Conservation (phyloP, 2,329 filamentous ascomycete species). For the Penicillium brasilianum region DNA sequence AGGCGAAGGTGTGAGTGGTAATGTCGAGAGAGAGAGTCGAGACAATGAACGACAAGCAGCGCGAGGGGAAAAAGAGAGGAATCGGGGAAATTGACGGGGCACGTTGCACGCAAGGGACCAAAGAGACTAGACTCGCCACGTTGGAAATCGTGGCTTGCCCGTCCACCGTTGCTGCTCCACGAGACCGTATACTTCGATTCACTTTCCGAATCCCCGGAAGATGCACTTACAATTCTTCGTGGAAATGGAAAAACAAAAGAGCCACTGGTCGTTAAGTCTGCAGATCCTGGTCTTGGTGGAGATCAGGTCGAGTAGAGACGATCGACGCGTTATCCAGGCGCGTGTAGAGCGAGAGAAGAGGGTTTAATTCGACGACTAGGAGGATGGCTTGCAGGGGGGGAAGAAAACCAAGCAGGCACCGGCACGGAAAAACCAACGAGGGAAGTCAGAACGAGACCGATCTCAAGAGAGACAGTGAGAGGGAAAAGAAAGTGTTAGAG, state of each 20-base stretch:
- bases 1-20: no score
- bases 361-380: conserved; percentile 14
- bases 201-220: no score
- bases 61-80: conserved; percentile 6
- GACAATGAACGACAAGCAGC: conserved; percentile 12
- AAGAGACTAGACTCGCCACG: conserved; percentile 24
- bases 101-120: conserved; percentile 30
- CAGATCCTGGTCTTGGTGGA: not conserved
- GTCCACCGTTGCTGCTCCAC: conserved; percentile 9
- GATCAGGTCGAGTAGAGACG: not conserved
- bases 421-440: conserved; percentile 27
- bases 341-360: conserved; percentile 15
- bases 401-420: conserved; percentile 40
- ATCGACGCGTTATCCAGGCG: conserved; percentile 16
- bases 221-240: no score
- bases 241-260: not conserved
- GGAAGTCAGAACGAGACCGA: not conserved
- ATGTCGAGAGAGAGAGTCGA: not conserved
- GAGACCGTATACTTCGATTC: conserved; percentile 2
- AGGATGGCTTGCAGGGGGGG: conserved; percentile 42
- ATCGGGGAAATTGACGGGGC: conserved; percentile 31
- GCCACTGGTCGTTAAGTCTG: not conserved
- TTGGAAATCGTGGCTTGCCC: conserved; percentile 25
- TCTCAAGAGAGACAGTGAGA: not conserved
- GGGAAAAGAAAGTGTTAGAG: not conserved